Evolutionary conservation across 2,329 filamentous ascomycete genomes (phyloP).

Genomic region (Venturiaceae sp.): DNA sequence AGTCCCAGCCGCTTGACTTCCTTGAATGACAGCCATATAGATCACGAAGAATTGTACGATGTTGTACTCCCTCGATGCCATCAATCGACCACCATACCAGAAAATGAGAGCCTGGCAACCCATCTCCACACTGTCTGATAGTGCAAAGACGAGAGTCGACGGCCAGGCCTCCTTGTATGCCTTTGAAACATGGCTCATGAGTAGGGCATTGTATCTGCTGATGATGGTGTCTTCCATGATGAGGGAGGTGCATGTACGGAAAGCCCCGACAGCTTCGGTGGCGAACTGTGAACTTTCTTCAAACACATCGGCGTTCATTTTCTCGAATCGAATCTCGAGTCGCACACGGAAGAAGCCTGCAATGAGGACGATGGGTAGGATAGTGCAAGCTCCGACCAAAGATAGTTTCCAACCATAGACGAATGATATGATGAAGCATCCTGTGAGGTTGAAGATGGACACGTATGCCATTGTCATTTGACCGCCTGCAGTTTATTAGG

Average conservation of each 20-base stretch:
- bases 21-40: slow-evolving; percentile 42
- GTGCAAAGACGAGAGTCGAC: slow-evolving; percentile 56
- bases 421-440: slow-evolving; percentile 57
- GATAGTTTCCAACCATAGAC: slow-evolving; percentile 69
- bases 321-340: slow-evolving; percentile 58
- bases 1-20: slow-evolving; percentile 24
- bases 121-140: slow-evolving; percentile 58
- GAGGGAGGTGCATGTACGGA: slow-evolving; percentile 61
- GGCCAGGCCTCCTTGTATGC: slow-evolving; percentile 54
- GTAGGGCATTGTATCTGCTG: slow-evolving; percentile 48
- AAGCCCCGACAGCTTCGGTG: slow-evolving; percentile 63
- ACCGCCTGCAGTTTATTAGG: slow-evolving; percentile 33
- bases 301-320: slow-evolving; percentile 59
- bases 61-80: slow-evolving; percentile 36
- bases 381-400: slow-evolving; percentile 54
- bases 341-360: slow-evolving; percentile 41
- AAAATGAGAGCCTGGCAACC: slow-evolving; percentile 53
- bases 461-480: slow-evolving; percentile 53
- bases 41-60: slow-evolving; percentile 40
- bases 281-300: slow-evolving; percentile 65
- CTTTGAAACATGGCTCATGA: slow-evolving; percentile 46
- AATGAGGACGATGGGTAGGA: slow-evolving; percentile 39
- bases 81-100: slow-evolving; percentile 38
- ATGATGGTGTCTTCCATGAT: slow-evolving; percentile 60
- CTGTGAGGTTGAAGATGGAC: slow-evolving; percentile 55